phyloP scores from a whole-genome alignment of 495 filamentous ascomycete species.

The Baudoinia panamericana region DNA sequence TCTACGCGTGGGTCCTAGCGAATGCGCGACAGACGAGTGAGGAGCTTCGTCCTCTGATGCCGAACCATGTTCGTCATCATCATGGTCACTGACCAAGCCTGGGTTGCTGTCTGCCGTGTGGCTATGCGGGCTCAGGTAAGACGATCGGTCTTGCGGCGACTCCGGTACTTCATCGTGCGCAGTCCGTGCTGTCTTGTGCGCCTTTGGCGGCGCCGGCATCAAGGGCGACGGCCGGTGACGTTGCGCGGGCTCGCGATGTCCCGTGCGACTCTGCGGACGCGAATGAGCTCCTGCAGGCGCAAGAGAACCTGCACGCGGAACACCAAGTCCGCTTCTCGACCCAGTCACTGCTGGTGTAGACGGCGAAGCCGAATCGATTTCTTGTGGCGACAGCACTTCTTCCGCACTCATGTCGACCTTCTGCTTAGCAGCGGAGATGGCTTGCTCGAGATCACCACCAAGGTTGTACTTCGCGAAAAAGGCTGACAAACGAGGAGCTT shows the following conservation, averaged over 20 bases:
- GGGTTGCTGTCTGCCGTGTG: slow-evolving; percentile 72
- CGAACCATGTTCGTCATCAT: slow-evolving; percentile 30
- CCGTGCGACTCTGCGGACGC: slow-evolving; percentile 21
- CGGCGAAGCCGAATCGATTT: slow-evolving; percentile 24
- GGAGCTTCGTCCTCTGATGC: slow-evolving; percentile 14
- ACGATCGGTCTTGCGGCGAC: slow-evolving; percentile 29
- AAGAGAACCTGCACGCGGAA: slow-evolving; percentile 2
- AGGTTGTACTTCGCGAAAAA: slow-evolving; percentile 51
- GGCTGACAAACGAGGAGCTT: slow-evolving; percentile 64
- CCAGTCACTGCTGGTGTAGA: neutral
- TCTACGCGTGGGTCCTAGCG: neutral
- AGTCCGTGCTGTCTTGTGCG: neutral
- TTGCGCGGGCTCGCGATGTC: slow-evolving; percentile 10
- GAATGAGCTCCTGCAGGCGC: neutral
- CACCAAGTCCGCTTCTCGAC: neutral
- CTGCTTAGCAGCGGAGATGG: slow-evolving; percentile 45
- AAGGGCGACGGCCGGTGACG: slow-evolving; percentile 15
- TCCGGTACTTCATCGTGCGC: slow-evolving; percentile 19
- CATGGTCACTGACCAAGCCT: slow-evolving; percentile 78
- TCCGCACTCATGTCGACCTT: slow-evolving; percentile 41
- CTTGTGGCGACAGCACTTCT: slow-evolving; percentile 10
- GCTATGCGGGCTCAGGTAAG: slow-evolving; percentile 59
- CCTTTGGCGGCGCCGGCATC: neutral
- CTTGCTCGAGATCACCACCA: slow-evolving; percentile 48
- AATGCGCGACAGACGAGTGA: slow-evolving; percentile 4